Conservation (phyloP, 768 basidiomycete genomes). For the Suillus brevipes region DNA sequence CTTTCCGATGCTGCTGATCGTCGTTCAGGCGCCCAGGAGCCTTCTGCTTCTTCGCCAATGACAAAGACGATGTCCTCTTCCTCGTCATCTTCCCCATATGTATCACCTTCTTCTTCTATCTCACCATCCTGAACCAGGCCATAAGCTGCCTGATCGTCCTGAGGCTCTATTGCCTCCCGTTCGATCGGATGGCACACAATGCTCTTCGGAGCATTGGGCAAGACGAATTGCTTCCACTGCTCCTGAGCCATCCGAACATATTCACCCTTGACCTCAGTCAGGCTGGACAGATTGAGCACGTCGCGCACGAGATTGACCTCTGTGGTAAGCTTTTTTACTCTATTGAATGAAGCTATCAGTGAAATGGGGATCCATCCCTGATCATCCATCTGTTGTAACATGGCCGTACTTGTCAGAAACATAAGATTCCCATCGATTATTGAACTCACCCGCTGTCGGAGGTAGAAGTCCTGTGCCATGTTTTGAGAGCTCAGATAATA, state of each 20-base stretch:
- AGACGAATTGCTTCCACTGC: slow-evolving; percentile 60
- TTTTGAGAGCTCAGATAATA: slow-evolving; percentile 93
- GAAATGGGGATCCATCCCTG: slow-evolving; percentile 84
- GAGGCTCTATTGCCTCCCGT: slow-evolving; percentile 3
- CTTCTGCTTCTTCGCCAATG: slow-evolving; percentile 50
- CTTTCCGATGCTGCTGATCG: background rate
- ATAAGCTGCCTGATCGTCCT: background rate
- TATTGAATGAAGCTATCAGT: slow-evolving; percentile 85
- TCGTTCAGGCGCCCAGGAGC: slow-evolving; percentile 37
- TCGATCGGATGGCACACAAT: slow-evolving; percentile 19
- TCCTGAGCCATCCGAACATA: slow-evolving; percentile 65
- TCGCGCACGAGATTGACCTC: slow-evolving; percentile 65
- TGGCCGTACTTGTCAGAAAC: slow-evolving; percentile 3
- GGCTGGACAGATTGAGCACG: slow-evolving; percentile 61
- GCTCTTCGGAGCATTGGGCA: slow-evolving; percentile 59
- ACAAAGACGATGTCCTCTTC: slow-evolving; percentile 82
- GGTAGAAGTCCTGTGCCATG: slow-evolving; percentile 81
- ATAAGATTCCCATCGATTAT: background rate
- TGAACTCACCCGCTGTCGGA: slow-evolving; percentile 69
- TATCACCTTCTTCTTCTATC: slow-evolving; percentile 30
- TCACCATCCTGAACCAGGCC: slow-evolving; percentile 16
- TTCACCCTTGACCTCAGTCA: slow-evolving; percentile 69
- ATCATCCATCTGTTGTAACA: slow-evolving; percentile 73
- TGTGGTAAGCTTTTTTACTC: slow-evolving; percentile 66
- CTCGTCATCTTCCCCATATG: slow-evolving; percentile 57